Base-by-base conservation (phyloP, 2,329 filamentous ascomycete genomes). In the Ambrosiella xylebori region DNA sequence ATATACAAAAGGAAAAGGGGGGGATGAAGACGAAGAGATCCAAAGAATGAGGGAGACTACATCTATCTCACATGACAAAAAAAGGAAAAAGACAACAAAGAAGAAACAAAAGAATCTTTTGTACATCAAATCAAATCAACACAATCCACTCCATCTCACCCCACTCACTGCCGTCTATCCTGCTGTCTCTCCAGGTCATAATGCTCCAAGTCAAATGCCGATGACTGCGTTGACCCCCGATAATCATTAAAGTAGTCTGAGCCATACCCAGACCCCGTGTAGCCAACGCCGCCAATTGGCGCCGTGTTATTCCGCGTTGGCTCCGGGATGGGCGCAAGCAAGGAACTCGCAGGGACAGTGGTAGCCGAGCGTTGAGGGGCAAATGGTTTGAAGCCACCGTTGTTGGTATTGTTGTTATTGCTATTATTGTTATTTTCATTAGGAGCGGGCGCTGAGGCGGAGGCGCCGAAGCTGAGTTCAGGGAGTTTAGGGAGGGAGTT, bases 241-340 rank as follows among this genome's bases (percentile, higher is more conserved):
- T 59, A 36, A 49, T 55, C 58, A 50, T 57, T 66, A 62, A 57
- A 64, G 62, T 54, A 63, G 63, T 44, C 63, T 19, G 51, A 62
- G 61, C 59, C 61, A 62, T 51, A 62, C 61, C 57, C 64, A 56
- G 56, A 64, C 40, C 58, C 54, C 12, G 58, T 61, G 58, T 60
- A 60, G 5, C 59, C 59, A 39, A 12, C 7, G 1, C 40, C 38
- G 15, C 49, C 49, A 57, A 61, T 51, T 63, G 72, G 71, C 3
- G 70, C 71, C 19, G 74, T 76, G 69, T 76, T 70, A 58, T 72
- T 75, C 55, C 75, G 69, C 61, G 70, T 70, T 0, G 72, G 71
- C 36, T 69, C 64, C 41, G 68, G 67, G 11, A 44, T 12, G 17
- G 39, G 44, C n/a, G 57, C 13, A 7, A 44, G 52, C 13, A 17